phyloP scores from a whole-genome alignment of 2,329 filamentous ascomycete genomes.

The Talaromyces sp. region DNA sequence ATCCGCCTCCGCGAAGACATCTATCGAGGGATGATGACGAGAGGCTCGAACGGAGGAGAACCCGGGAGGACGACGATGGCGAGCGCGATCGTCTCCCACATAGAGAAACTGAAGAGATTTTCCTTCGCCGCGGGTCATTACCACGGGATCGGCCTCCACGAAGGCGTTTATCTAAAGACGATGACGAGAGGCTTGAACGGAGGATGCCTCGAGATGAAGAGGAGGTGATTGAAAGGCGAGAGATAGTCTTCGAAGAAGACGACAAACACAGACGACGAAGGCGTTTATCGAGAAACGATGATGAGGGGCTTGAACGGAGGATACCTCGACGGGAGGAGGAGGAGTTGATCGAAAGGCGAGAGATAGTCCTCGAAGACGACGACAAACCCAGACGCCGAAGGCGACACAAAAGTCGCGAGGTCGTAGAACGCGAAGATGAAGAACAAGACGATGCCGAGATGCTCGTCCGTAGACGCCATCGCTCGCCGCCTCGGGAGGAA shows the following conservation, averaged over 20 bases:
- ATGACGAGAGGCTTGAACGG: conserved; percentile 5
- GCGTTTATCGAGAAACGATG: conserved; percentile 14
- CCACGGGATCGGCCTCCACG: conserved; percentile 12
- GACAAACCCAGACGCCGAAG: background rate
- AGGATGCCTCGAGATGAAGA: background rate
- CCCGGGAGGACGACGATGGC: conserved; percentile 15
- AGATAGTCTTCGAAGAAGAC: too few species aligned
- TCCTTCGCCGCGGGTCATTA: conserved; percentile 4
- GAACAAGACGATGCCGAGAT: background rate
- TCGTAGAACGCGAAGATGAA: background rate
- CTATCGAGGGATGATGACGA: conserved; percentile 18
- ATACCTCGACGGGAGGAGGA: conserved; percentile 13
- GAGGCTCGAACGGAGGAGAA: conserved; percentile 9
- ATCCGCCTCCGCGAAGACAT: conserved; percentile 14
- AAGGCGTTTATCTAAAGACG: conserved; percentile 18
- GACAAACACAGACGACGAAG: too few species aligned
- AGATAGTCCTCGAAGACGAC: conserved; percentile 10
- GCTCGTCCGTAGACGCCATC: background rate
- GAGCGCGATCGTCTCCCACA: conserved; percentile 6
- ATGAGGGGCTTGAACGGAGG: conserved; percentile 3
- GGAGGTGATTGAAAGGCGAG: too few species aligned
- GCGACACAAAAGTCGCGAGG: conserved; percentile 8
- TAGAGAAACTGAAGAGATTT: conserved; percentile 13
- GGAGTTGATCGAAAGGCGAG: conserved; percentile 27
- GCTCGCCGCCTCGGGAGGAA: background rate